A percentile compares a stretch with the other conserved stretches of the same genome.
phyloP scores from a whole-genome alignment of 192 early-diverging fungal species.

The Mortierella claussenii region DNA sequence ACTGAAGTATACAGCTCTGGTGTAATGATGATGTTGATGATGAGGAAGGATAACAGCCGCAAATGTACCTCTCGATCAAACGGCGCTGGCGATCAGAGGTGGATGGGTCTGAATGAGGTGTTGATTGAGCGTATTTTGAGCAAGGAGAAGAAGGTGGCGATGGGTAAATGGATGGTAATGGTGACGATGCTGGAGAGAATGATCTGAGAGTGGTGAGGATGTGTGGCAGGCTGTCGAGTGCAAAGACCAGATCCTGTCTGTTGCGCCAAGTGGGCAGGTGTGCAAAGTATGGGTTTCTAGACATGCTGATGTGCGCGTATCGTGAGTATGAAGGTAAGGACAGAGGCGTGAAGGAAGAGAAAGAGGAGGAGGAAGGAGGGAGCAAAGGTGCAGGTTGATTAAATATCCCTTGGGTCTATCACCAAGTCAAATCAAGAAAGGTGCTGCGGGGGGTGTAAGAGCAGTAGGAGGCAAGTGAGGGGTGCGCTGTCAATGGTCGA shows the following conservation, averaged over 20 bases:
- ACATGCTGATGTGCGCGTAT: constrained; percentile 9
- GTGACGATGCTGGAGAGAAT: not conserved
- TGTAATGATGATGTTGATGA: not conserved
- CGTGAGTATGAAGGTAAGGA: too few relatives aligned
- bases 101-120: constrained; percentile 4
- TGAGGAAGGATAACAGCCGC: not conserved
- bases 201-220: constrained; percentile 19
- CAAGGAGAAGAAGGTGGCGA: constrained; percentile 16
- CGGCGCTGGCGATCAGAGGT: constrained; percentile 1
- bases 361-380: too few relatives aligned
- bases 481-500: too few relatives aligned
- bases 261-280: constrained; percentile 41
- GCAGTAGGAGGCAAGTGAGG: too few relatives aligned
- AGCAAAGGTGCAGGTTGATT: too few relatives aligned
- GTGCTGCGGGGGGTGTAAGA: too few relatives aligned
- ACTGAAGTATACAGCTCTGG: constrained; percentile 16
- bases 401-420: too few relatives aligned
- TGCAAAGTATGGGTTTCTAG: constrained; percentile 40
- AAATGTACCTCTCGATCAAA: constrained; percentile 22
- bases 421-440: too few relatives aligned
- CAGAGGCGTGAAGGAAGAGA: too few relatives aligned
- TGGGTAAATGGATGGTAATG: not conserved
- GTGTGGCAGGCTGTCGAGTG: constrained; percentile 33
- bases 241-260: constrained; percentile 44
- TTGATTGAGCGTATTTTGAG: constrained; percentile 5